Evolutionary conservation across 179 eudicot species (phyloP).

Genomic region (Silene vulgaris): DNA sequence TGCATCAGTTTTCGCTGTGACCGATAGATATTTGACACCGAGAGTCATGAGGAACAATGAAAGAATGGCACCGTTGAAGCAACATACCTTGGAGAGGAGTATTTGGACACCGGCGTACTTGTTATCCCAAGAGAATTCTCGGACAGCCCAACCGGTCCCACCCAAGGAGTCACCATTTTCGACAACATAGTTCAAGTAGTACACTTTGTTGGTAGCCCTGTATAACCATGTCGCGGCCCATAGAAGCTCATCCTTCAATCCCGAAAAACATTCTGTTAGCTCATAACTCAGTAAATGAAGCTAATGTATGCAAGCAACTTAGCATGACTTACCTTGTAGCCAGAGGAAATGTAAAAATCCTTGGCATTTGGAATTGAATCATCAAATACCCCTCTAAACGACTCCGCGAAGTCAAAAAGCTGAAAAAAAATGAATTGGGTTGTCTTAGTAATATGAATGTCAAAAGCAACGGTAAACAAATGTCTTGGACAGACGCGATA

Average conservation of each 20-base stretch:
- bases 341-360: conserved; percentile 66
- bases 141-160: conserved; percentile 85
- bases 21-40: background rate
- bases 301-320: background rate
- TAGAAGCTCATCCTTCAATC: conserved; percentile 64
- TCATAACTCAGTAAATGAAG: background rate
- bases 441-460: too few relatives aligned
- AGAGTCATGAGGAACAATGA: background rate
- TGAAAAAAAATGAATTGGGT: conserved; percentile 26
- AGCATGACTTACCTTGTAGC: conserved; percentile 47
- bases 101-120: conserved; percentile 82
- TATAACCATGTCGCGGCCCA: conserved; percentile 96
- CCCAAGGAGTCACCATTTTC: conserved; percentile 73
- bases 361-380: conserved; percentile 57
- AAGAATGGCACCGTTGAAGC: too few relatives aligned
- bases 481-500: too few relatives aligned
- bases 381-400: conserved; percentile 57
- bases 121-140: conserved; percentile 93
- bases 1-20: background rate
- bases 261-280: background rate
- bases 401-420: conserved; percentile 81
- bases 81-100: conserved; percentile 65
- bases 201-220: conserved; percentile 64
- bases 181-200: conserved; percentile 59
- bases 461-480: too few relatives aligned